Base-by-base conservation (phyloP, 495 filamentous ascomycete species). In the Glonium stellatum region DNA sequence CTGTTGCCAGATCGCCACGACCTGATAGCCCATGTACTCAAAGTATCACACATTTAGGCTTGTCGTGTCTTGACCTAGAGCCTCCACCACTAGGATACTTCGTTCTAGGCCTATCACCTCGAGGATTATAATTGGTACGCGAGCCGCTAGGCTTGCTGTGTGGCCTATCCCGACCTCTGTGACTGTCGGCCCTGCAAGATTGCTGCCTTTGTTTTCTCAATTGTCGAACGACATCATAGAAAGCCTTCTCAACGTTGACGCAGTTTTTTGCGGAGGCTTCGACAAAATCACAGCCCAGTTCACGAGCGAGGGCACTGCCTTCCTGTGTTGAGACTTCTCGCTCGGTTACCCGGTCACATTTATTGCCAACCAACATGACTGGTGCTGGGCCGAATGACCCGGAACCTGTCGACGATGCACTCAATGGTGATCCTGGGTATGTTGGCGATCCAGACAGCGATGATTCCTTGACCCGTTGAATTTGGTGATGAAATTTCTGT, bases 251-350 rank as follows among this genome's bases (percentile, higher is more conserved):
- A 25, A 98, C 93, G 69, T 98, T 97, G 77, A 97, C 89, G 78
- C 93, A 97, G 69, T 96, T 96, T 78, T 97, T 97, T n/a, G 93
- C 93, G 13, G 92, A 97, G 5, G 93, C 93, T 73, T 97, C 93
- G 58, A 97, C 92, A 67, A 97, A 98, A 60, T 97, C 93, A 73
- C 93, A 98, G 53, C 89, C 89, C 37, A 98, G 78, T 69, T 96
- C 89, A 69, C 90, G 87, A 41, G 93, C 95, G 19, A 97, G 74
- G 23, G 90, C 90, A 59, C 89, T 88, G 4, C 93, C 93, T 75
- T 98, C 93, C 71, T 98, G 93, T 27, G 91, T 95, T 0, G 92
- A 96, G 8, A 98, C 93, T 61, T 96, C 93, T 55, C 93, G 83
- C 74, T 98, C 95, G 13, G 92, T 92, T 18, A 93, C 89, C 61